Evolutionary conservation across 1,139 yeast species (phyloP).

Genomic region (Martiniozyma asiatica): DNA sequence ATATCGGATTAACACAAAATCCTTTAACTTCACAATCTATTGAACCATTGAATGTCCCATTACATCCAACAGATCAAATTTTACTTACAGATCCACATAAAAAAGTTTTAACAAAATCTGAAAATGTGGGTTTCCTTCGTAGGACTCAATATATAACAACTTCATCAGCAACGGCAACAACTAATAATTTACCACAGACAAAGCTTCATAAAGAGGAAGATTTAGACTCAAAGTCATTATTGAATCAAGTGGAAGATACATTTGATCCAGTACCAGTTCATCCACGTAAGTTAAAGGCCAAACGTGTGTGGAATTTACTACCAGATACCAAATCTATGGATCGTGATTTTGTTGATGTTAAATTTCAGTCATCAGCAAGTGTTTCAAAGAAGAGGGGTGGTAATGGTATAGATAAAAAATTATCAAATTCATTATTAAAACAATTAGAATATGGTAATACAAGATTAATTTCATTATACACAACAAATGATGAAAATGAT

Average conservation of each 20-base stretch:
- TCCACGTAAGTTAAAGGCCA: conserved; percentile 73
- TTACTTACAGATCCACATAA: conserved; percentile 63
- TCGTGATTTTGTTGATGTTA: conserved; percentile 57
- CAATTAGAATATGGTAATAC: conserved; percentile 60
- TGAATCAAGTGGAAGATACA: conserved; percentile 61
- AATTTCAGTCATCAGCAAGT: conserved; percentile 74
- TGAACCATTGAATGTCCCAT: conserved; percentile 32
- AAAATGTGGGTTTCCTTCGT: conserved; percentile 72
- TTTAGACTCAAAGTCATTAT: conserved; percentile 52
- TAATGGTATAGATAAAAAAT: conserved; percentile 27
- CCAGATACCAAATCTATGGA: conserved; percentile 91
- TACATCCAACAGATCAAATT: conserved; percentile 69
- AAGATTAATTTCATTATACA: conserved; percentile 74
- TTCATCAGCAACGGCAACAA: conserved; percentile 8
- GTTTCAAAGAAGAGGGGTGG: conserved; percentile 31
- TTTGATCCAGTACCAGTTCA: too few species aligned
- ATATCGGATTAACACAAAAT: conserved; percentile 74
- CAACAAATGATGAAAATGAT: conserved; percentile 33
- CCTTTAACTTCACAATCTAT: conserved; percentile 54
- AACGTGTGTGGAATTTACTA: conserved; percentile 64
- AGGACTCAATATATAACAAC: conserved; percentile 83
- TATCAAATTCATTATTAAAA: conserved; percentile 58
- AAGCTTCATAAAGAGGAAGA: conserved; percentile 22
- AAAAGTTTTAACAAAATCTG: conserved; percentile 33
- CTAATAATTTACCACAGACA: too few species aligned